Evolutionary conservation across 176 grass and related monocot species (phyloP).

Genomic region (Oryza glumipatula): DNA sequence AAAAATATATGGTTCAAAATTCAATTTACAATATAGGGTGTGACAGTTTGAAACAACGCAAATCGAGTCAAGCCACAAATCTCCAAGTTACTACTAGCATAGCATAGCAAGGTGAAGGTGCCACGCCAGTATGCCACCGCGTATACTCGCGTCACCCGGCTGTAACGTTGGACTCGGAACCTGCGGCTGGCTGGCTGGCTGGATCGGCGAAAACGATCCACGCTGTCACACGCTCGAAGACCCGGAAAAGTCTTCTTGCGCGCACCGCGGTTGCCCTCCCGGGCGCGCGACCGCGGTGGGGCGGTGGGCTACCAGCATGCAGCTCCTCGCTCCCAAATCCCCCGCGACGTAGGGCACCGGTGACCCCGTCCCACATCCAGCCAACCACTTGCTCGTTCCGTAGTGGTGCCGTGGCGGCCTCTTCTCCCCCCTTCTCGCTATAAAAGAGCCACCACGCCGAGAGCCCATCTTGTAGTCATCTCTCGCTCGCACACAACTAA

Average conservation of each 20-base stretch:
- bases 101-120: background rate
- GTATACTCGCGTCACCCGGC: background rate
- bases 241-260: background rate
- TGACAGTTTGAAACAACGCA: background rate
- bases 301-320: background rate
- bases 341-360: background rate
- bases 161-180: background rate
- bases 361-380: slow-evolving; percentile 32
- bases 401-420: background rate
- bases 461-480: background rate
- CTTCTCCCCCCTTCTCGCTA: background rate
- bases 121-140: background rate
- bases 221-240: background rate
- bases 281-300: background rate
- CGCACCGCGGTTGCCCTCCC: background rate
- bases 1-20: no score
- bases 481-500: background rate
- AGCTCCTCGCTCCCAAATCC: background rate
- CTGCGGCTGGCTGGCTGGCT: background rate
- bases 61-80: slow-evolving; percentile 16
- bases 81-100: background rate
- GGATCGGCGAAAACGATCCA: background rate
- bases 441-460: background rate
- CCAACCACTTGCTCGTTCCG: background rate
- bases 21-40: no score